Evolutionary conservation across 768 basidiomycete species (phyloP).

Genomic region (Lactarius sanguifluus): DNA sequence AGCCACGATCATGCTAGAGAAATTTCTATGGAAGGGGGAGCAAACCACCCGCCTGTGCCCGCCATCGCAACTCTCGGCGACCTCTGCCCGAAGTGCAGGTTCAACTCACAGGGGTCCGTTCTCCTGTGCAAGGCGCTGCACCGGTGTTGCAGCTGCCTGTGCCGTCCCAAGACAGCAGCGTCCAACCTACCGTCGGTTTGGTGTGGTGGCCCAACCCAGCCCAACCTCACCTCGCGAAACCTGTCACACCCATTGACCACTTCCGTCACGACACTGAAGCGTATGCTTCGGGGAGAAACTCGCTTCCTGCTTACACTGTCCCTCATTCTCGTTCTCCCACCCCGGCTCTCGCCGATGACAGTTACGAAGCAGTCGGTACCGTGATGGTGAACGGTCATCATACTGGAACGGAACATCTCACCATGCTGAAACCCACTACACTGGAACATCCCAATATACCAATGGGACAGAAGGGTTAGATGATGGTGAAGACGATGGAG

Average conservation of each 20-base stretch:
- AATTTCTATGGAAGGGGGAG: background rate
- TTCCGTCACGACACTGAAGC: conserved; percentile 67
- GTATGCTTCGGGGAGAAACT: no score
- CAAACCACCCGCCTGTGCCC: conserved; percentile 6
- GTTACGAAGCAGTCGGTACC: conserved; percentile 60
- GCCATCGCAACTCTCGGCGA: conserved; percentile 18
- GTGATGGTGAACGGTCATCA: conserved; percentile 59
- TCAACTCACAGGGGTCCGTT: conserved; percentile 5
- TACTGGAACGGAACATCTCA: conserved; percentile 36
- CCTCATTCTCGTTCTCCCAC: conserved; percentile 76
- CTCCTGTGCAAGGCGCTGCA: background rate
- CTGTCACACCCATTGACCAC: conserved; percentile 49
- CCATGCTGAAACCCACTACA: conserved; percentile 14
- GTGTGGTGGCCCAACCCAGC: conserved; percentile 9
- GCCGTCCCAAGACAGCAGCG: conserved; percentile 9
- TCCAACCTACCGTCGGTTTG: conserved; percentile 14
- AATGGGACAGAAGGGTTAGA: conserved; percentile 3
- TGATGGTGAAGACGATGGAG: conserved; percentile 35
- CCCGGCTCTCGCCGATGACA: conserved; percentile 71
- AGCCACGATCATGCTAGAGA: background rate
- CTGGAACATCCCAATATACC: conserved; percentile 11
- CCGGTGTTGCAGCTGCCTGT: conserved; percentile 7
- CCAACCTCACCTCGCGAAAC: conserved; percentile 15
- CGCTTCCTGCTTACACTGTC: conserved; percentile 47
- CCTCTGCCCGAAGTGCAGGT: conserved; percentile 3